Evolutionary conservation across 2,329 filamentous ascomycete genomes (phyloP).

Genomic region (Fusarium sp.): DNA sequence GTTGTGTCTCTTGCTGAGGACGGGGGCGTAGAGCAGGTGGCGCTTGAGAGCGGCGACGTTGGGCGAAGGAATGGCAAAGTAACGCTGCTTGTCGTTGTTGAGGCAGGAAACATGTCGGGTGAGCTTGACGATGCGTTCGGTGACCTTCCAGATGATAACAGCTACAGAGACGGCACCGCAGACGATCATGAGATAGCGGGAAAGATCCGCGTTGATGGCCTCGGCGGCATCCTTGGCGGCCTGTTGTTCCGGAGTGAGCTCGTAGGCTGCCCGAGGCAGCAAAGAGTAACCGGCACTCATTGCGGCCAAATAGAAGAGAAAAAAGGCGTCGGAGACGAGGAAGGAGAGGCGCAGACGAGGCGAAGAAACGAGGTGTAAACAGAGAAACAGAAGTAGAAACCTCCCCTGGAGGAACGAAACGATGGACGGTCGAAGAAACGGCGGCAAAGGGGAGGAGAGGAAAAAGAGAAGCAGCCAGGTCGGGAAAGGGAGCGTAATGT

Average conservation of each 20-base stretch:
- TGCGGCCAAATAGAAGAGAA: constrained; percentile 13
- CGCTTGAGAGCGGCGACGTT: constrained; percentile 75
- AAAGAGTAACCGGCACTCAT: constrained; percentile 48
- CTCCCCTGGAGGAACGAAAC: constrained; percentile 39
- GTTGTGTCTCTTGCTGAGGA: constrained; percentile 76
- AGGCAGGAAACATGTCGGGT: constrained; percentile 82
- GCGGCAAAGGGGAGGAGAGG: constrained; percentile 7
- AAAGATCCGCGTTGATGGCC: constrained; percentile 65
- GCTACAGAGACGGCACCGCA: constrained; percentile 75
- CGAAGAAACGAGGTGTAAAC: constrained; percentile 22
- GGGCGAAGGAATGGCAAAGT: constrained; percentile 76
- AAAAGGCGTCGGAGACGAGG: not conserved
- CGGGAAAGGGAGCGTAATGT: constrained; percentile 36
- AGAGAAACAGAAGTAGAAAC: constrained; percentile 22
- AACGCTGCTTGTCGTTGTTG: constrained; percentile 84
- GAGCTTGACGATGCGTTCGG: constrained; percentile 74
- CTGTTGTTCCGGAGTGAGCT: constrained; percentile 39
- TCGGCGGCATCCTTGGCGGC: constrained; percentile 31
- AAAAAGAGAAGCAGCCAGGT: constrained; percentile 18
- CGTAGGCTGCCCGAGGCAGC: constrained; percentile 27
- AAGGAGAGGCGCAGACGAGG: constrained; percentile 11
- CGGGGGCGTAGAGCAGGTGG: constrained; percentile 80
- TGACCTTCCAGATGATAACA: constrained; percentile 78
- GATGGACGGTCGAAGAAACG: constrained; percentile 12
- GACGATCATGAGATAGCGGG: constrained; percentile 74